A percentile compares a stretch with the other conserved stretches of the same genome.
Evolutionary conservation across 2,329 filamentous ascomycete genomes (phyloP).

Genomic region (Thielaviopsis musarum): DNA sequence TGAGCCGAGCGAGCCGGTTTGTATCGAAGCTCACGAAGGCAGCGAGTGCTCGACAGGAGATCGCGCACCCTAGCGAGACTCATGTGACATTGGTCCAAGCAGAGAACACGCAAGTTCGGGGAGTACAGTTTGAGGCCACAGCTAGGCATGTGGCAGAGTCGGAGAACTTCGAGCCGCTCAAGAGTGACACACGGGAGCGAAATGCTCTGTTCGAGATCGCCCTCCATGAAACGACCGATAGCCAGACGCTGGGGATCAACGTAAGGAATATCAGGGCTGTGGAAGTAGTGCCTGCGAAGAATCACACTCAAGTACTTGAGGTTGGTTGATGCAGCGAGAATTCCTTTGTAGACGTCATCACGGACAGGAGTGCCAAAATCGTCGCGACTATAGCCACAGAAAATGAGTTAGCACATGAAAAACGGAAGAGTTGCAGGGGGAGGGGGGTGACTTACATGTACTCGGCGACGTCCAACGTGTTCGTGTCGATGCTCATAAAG

Average conservation of each 20-base stretch:
- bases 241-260: not conserved
- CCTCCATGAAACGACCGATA: not conserved
- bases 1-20: not conserved
- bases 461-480: not conserved
- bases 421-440: too few relatives aligned
- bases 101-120: not conserved
- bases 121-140: not conserved
- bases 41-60: not conserved
- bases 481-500: not conserved
- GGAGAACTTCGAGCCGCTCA: not conserved
- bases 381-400: not conserved
- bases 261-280: not conserved
- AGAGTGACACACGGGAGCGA: not conserved
- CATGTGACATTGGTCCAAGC: not conserved
- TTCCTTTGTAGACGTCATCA: not conserved
- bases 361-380: not conserved
- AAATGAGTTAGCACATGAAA: not conserved
- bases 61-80: not conserved
- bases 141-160: not conserved
- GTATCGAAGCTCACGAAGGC: not conserved
- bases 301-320: not conserved
- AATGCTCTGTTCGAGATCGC: not conserved
- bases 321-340: not conserved
- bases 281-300: not conserved
- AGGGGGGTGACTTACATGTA: not conserved